Base-by-base conservation (phyloP, 129 eudicot genomes). In the Pulicaria dysenterica region DNA sequence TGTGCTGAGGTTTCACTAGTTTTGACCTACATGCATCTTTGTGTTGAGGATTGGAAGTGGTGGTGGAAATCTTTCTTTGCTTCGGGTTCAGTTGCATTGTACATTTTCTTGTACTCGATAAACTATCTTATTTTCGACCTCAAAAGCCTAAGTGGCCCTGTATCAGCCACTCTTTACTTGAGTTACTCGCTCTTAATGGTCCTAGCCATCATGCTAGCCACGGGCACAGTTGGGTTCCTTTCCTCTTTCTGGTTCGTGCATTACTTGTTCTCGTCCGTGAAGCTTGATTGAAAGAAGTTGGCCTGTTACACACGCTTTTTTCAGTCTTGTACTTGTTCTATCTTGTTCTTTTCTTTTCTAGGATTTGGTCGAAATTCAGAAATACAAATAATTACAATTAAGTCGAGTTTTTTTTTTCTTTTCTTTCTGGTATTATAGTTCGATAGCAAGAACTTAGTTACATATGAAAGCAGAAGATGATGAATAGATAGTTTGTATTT, bases 1-100 rank as follows among this genome's bases (percentile, higher is more conserved):
- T 91, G 91, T 65, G 97, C 97, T 36, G 97, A 91, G 83, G 97
- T 91, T 14, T 91, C 97, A 7, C 81, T 88, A 8, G 95, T 88
- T 53, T 81, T 91, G 34, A 91, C 97, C 42, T 91, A 91, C 84
- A 91, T 87, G 97, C 97, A 87, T 74, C 91, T 91, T n/a, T 87
- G 97, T 73, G 97, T 91, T 43, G 97, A 91, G 88, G 85, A 81
- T 45, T 75, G 74, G 77, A 81, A 75, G 45, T 81, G 85, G 85
- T 81, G 85, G 85, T 81, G 85, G 85, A 81, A 75, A 7, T 81
- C 85, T 34, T 81, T 81, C 78, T 81, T 81, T 63, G 81, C 85
- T 70, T 81, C 85, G 1, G 85, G 85, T 37, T 75, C 85, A 4
- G 81, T 81, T 55, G 85, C 85, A 3, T 59, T 81, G 48, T 81